Evolutionary conservation across 1,284 basidiomycete species (phyloP).

Genomic region (Rhizopogon parksii): DNA sequence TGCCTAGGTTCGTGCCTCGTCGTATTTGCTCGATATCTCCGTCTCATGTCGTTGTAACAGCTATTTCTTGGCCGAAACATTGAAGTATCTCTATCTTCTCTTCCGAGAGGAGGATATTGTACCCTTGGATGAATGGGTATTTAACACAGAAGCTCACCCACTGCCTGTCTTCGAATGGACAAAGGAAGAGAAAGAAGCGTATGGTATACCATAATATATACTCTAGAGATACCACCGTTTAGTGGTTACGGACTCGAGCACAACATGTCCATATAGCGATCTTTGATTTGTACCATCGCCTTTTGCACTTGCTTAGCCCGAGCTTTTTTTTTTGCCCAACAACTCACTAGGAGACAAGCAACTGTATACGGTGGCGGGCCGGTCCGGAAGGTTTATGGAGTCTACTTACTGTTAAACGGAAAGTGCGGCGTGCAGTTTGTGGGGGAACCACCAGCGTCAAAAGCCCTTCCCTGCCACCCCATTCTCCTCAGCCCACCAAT

Average conservation of each 20-base stretch:
- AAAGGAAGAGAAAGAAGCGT: conserved; percentile 36
- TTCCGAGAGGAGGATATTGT: conserved; percentile 53
- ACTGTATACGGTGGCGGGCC: not conserved
- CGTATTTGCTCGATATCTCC: not conserved
- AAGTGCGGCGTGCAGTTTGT: not conserved
- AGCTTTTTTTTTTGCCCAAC: no score
- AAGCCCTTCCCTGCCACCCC: not conserved
- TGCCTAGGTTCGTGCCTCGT: conserved; percentile 54
- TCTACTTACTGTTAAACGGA: not conserved
- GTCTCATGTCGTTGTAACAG: conserved; percentile 26
- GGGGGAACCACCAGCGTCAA: conserved; percentile 8
- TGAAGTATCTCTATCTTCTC: conserved; percentile 64
- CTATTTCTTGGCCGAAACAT: conserved; percentile 70
- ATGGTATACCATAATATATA: conserved; percentile 23
- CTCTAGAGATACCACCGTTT: not conserved
- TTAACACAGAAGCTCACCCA: conserved; percentile 84
- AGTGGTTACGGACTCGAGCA: not conserved
- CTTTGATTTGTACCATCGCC: not conserved
- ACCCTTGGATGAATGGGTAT: conserved; percentile 69
- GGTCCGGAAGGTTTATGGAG: not conserved
- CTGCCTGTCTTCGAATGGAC: conserved; percentile 71
- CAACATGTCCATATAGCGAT: not conserved
- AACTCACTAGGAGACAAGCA: no score
- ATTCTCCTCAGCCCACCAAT: conserved; percentile 7
- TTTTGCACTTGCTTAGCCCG: no score